phyloP scores from a whole-genome alignment of 208 protist genomes.

The Wallacemonas rigidus region DNA sequence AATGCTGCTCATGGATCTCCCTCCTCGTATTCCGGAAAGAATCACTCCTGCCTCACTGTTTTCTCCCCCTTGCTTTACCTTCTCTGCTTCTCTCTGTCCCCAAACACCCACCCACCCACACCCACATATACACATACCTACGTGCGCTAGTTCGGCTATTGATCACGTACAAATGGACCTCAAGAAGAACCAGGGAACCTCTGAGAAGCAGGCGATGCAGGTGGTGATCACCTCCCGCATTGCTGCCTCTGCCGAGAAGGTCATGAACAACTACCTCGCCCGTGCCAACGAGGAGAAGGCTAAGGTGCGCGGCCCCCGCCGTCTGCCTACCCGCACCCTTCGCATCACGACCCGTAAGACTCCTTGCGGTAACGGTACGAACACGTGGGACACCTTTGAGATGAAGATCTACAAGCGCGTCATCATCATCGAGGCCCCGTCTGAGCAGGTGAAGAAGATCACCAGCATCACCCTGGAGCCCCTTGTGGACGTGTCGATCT shows the following conservation, averaged over 20 bases:
- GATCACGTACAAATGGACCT: constrained; percentile 85
- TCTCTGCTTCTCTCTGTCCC: no score
- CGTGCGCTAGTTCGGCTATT: constrained; percentile 30
- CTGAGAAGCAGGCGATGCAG: constrained; percentile 91
- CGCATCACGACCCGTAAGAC: constrained; percentile 99
- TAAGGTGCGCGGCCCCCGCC: constrained; percentile 97
- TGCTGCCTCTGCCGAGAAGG: constrained; percentile 97
- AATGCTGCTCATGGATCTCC: no score
- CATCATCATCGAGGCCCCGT: constrained; percentile 96
- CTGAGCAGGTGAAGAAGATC: constrained; percentile 92
- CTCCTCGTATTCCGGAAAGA: no score
- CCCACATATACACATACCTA: not conserved
- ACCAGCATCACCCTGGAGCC: constrained; percentile 89
- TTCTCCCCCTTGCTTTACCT: not conserved
- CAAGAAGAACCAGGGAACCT: constrained; percentile 70
- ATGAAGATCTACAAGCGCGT: constrained; percentile 99
- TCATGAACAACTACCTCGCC: constrained; percentile 94
- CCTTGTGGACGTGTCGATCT: constrained; percentile 90
- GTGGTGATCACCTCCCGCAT: constrained; percentile 98
- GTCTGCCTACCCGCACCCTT: constrained; percentile 98
- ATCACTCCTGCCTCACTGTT: no score
- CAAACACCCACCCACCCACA: no score
- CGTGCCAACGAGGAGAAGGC: constrained; percentile 96
- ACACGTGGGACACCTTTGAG: constrained; percentile 99
- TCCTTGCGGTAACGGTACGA: constrained; percentile 99